Evolutionary conservation across 148 eudicot species (phyloP).

Genomic region (Pouteria glomerata): DNA sequence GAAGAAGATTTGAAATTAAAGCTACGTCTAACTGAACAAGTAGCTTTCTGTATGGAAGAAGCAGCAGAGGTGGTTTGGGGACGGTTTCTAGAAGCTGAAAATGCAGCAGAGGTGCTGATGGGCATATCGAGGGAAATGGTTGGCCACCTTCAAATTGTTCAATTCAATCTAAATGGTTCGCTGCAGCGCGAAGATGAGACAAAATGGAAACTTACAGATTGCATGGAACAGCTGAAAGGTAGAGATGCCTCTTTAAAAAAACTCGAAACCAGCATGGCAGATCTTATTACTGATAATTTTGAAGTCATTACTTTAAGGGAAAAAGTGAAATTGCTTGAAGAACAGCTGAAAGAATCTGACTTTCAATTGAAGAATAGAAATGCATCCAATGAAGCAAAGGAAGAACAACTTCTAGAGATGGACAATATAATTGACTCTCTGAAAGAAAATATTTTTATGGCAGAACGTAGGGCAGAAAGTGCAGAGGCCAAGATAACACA

Average conservation of each 20-base stretch:
- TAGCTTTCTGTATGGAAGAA: slow-evolving; percentile 54
- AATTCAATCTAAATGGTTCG: slow-evolving; percentile 48
- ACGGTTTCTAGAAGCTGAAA: slow-evolving; percentile 72
- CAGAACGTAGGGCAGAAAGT: slow-evolving; percentile 55
- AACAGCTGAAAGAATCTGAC: slow-evolving; percentile 39
- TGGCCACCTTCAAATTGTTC: slow-evolving; percentile 37
- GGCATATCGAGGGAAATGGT: slow-evolving; percentile 65
- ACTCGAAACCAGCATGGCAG: slow-evolving; percentile 25
- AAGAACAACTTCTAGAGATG: slow-evolving; percentile 46
- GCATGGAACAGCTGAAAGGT: slow-evolving; percentile 28
- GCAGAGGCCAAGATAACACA: slow-evolving; percentile 59
- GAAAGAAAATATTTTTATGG: slow-evolving; percentile 36
- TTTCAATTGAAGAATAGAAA: slow-evolving; percentile 33
- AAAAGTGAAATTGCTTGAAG: slow-evolving; percentile 45
- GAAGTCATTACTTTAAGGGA: slow-evolving; percentile 37
- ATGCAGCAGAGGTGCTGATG: slow-evolving; percentile 55
- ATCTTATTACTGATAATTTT: slow-evolving; percentile 27
- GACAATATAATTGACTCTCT: slow-evolving; percentile 41
- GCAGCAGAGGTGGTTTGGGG: slow-evolving; percentile 66
- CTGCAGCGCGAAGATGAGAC: slow-evolving; percentile 50
- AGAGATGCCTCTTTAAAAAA: slow-evolving; percentile 30
- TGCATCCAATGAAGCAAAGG: slow-evolving; percentile 36
- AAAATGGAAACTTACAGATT: slow-evolving; percentile 37
- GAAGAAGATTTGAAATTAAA: slow-evolving; percentile 64
- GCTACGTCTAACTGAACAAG: slow-evolving; percentile 48